Base-by-base conservation (phyloP, 768 basidiomycete species). In the Leccinum subgranulosum region DNA sequence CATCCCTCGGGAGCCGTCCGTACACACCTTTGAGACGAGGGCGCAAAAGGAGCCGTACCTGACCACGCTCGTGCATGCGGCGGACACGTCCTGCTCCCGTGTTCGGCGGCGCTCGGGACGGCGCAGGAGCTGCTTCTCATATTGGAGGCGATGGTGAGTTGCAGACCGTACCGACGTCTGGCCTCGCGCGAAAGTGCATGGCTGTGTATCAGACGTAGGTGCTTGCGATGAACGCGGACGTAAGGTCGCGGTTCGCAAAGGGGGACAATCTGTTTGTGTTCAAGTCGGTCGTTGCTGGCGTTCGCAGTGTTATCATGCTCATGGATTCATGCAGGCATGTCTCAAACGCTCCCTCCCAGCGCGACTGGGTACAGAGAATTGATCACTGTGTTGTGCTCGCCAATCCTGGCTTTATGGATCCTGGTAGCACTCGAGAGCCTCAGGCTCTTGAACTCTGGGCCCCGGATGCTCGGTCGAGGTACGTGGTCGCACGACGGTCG, bases 221-320 rank as follows among this genome's bases (percentile, higher is more conserved):
- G 59, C 93, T 96, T 71, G 92, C 94, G 4, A 98, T 99, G 94
- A 97, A 98, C 87, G 53, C 80, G 94, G 49, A 23, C 1, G 23
- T 23, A 23, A 23, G 23, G 23, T 23, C 23, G 23, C 23, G 23
- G 23, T 98, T 96, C 71, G 92, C 94, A 0, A 86, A 86, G 66
- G 83, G 92, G n/a, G 94, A 98, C 63, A 97, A 98, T 69, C 95
- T 96, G 0, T 98, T 98, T 68, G 92, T 97, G 39, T 99, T 99
- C 88, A 94, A 92, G 86, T 94, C 69, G 50, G 91, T 82, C 17
- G 29, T 49, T 59, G 34, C 66, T 6, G 7, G 19, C 41, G 33
- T 14, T 33, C 8, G 29, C 19, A 25, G 12, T 6, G 33, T 34
- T 11, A 43, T 15, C 15, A 34, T 60, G 27, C 39, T 55, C 33